Evolutionary conservation across 1,284 basidiomycete genomes (phyloP).

Genomic region (Pulveroboletus sp.): DNA sequence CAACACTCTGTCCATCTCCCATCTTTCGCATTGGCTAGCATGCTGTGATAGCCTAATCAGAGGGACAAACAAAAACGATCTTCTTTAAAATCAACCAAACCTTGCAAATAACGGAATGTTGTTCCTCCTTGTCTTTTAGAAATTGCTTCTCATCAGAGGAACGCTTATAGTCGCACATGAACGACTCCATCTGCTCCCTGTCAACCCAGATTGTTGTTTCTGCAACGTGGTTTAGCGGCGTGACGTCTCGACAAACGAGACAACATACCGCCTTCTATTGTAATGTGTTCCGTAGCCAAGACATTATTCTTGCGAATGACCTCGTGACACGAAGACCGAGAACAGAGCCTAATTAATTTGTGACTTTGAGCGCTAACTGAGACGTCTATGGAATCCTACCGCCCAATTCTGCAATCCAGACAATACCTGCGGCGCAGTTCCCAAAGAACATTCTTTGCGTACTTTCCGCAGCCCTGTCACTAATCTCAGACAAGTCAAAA

Average conservation of each 20-base stretch:
- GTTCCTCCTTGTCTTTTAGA: not conserved
- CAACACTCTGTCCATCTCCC: too few species aligned
- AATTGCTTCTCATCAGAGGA: not conserved
- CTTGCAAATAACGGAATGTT: not conserved
- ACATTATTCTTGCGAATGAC: not conserved
- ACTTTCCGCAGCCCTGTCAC: not conserved
- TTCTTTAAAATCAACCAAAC: too few species aligned
- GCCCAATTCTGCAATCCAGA: not conserved
- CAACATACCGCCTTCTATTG: not conserved
- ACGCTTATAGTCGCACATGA: not conserved
- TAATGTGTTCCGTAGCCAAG: not conserved
- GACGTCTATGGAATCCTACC: not conserved
- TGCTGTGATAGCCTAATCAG: too few species aligned
- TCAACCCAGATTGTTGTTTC: not conserved
- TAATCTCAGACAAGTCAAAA: not conserved
- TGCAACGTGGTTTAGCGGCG: not conserved
- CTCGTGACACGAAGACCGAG: not conserved
- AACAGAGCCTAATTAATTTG: not conserved
- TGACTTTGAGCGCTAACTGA: not conserved
- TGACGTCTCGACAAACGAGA: not conserved
- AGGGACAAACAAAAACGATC: too few species aligned
- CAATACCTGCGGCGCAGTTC: constrained; percentile 3
- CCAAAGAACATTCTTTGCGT: not conserved
- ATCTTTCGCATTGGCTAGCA: too few species aligned
- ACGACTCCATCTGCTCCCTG: not conserved